Evolutionary conservation across 176 grass and related monocot genomes (phyloP).

Genomic region (Poa annua): DNA sequence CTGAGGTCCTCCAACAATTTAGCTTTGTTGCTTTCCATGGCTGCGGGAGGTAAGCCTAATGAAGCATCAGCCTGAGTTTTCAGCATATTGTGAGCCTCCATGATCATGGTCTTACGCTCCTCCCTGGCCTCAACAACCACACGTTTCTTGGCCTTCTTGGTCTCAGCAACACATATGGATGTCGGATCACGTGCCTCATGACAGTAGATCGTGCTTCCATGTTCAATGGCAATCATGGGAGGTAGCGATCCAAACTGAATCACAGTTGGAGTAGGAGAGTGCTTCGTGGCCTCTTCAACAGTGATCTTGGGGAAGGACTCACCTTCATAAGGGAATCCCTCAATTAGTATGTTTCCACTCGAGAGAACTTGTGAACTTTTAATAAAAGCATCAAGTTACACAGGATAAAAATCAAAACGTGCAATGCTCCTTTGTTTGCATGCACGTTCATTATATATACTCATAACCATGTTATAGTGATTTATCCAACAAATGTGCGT

Average conservation of each 20-base stretch:
- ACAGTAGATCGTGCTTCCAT: background rate
- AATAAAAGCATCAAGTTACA: too few species aligned
- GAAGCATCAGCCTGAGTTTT: background rate
- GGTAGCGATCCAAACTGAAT: background rate
- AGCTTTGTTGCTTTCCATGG: background rate
- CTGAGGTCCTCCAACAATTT: background rate
- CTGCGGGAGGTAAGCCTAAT: background rate
- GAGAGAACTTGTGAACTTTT: background rate
- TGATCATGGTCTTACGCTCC: background rate
- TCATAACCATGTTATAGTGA: too few species aligned
- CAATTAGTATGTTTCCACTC: too few species aligned
- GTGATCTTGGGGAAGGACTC: too few species aligned
- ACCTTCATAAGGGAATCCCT: too few species aligned
- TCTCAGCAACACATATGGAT: accelerated
- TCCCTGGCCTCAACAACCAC: background rate
- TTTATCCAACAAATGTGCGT: too few species aligned
- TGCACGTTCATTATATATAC: too few species aligned
- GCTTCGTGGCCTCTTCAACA: too few species aligned
- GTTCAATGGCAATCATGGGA: background rate
- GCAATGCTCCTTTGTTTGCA: too few species aligned
- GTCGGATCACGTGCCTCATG: background rate
- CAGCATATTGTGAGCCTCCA: background rate
- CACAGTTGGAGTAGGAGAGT: background rate
- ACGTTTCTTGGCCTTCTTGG: background rate
- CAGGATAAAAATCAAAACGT: too few species aligned